These are phyloP conservation scores for Protostelium mycophagum DNA, from an alignment of 78 protist genomes.

Conservation along the genomic window DNA sequence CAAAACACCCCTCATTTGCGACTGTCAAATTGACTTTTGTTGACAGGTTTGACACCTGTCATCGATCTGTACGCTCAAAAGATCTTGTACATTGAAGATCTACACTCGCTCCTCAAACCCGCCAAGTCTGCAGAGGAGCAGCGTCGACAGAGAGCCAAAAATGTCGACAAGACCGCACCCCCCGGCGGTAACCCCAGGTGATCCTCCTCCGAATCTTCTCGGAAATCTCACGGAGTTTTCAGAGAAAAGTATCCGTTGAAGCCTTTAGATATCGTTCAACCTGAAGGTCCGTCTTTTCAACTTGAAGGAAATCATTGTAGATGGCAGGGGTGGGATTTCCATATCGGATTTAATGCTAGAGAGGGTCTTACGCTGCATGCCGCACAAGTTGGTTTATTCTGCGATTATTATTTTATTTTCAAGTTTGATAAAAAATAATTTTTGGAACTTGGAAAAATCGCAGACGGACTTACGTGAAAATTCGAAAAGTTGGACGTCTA, in stretches of 20 bases:
- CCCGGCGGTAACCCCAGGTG: neutral
- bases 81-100: neutral
- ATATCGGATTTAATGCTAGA: neutral
- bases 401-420: no score
- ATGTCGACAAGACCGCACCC: no score
- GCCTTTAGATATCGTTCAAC: neutral
- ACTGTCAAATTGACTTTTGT: no score
- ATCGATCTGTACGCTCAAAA: neutral
- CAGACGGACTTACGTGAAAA: no score
- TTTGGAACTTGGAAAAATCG: no score
- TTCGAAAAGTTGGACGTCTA: no score
- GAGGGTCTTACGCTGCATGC: neutral
- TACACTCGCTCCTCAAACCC: neutral
- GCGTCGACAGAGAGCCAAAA: neutral
- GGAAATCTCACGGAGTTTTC: neutral
- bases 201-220: neutral
- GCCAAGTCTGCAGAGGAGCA: neutral
- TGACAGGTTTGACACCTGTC: neutral
- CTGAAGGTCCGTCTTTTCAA: neutral
- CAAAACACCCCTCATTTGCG: no score
- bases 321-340: conserved; percentile 15
- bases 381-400: no score
- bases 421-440: no score
- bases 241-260: neutral
- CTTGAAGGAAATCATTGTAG: neutral